Evolutionary conservation across 306 rosid species (phyloP).

Genomic region (Urtica urens): DNA sequence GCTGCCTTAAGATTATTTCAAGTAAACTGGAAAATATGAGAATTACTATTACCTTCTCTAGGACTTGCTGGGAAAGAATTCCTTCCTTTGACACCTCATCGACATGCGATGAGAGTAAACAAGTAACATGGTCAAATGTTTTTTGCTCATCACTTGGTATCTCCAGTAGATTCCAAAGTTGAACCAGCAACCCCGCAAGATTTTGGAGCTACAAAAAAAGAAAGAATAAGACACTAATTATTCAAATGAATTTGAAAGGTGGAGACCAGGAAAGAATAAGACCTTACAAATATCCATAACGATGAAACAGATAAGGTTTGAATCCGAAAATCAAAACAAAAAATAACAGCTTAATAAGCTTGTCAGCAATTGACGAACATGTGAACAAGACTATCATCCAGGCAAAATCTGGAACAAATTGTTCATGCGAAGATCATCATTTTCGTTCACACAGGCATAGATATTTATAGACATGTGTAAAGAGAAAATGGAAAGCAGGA

Average conservation of each 20-base stretch:
- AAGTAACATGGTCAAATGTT: slow-evolving; percentile 44
- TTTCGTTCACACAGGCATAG: too few relatives aligned
- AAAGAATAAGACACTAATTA: too few relatives aligned
- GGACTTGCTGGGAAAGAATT: slow-evolving; percentile 51
- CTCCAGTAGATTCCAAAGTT: slow-evolving; percentile 82
- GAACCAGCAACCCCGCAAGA: slow-evolving; percentile 39
- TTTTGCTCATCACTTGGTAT: slow-evolving; percentile 46
- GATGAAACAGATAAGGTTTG: too few relatives aligned
- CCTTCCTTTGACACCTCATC: slow-evolving; percentile 61
- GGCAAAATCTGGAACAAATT: too few relatives aligned
- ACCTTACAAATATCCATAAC: too few relatives aligned
- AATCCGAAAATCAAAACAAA: background rate
- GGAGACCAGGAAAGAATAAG: too few relatives aligned
- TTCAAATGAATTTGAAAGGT: too few relatives aligned
- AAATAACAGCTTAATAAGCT: background rate
- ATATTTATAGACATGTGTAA: too few relatives aligned
- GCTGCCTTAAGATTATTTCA: slow-evolving; percentile 4
- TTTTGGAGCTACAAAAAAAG: slow-evolving; percentile 45
- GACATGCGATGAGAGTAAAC: slow-evolving; percentile 46
- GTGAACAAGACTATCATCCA: too few relatives aligned
- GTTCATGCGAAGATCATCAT: too few relatives aligned
- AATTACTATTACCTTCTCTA: slow-evolving; percentile 50
- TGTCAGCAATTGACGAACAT: background rate
- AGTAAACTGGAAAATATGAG: slow-evolving; percentile 7
- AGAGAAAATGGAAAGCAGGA: background rate